Percentiles rank a stretch among this genome's conserved stretches.
Evolutionary conservation across 2,329 filamentous ascomycete species (phyloP).

Genomic region (Drechslerella coelobrocha): DNA sequence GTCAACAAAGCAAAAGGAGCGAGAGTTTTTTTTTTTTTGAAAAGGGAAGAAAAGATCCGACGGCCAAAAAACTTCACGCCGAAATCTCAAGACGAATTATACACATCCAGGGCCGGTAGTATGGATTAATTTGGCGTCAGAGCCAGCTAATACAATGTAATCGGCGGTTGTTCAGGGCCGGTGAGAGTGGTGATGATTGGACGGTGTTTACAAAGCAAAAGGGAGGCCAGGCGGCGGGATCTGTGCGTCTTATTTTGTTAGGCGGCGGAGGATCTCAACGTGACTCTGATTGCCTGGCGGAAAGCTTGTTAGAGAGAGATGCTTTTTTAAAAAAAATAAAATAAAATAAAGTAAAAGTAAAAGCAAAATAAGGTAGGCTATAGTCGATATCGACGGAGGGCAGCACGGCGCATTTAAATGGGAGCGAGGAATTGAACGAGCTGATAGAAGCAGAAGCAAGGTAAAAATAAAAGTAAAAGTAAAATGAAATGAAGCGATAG

Average conservation of each 20-base stretch:
- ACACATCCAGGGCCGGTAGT: constrained; percentile 27
- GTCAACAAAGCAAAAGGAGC: constrained; percentile 18
- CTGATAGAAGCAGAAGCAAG: constrained; percentile 5
- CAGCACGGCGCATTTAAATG: not conserved
- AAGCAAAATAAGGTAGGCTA: constrained; percentile 8
- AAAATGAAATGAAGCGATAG: constrained; percentile 1
- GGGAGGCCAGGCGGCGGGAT: constrained; percentile 1
- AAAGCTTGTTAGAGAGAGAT: not conserved
- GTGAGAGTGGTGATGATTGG: not conserved
- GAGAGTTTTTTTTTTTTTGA: constrained; percentile 16
- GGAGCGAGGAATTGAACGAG: not conserved
- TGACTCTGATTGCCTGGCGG: not conserved
- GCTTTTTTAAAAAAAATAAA: not conserved
- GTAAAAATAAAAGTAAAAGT: constrained; percentile 11
- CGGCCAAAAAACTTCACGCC: constrained; percentile 1
- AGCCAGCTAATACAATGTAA: not conserved
- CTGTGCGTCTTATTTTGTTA: not conserved
- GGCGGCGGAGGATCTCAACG: not conserved
- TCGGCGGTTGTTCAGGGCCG: constrained; percentile 3
- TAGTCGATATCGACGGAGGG: not conserved
- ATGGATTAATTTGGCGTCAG: not conserved
- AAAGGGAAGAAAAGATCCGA: not conserved
- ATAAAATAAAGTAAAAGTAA: constrained; percentile 14
- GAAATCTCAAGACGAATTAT: constrained; percentile 9
- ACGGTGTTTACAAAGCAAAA: constrained; percentile 5